Base-by-base conservation (phyloP, 495 filamentous ascomycete species). In the Durotheca rogersii region DNA sequence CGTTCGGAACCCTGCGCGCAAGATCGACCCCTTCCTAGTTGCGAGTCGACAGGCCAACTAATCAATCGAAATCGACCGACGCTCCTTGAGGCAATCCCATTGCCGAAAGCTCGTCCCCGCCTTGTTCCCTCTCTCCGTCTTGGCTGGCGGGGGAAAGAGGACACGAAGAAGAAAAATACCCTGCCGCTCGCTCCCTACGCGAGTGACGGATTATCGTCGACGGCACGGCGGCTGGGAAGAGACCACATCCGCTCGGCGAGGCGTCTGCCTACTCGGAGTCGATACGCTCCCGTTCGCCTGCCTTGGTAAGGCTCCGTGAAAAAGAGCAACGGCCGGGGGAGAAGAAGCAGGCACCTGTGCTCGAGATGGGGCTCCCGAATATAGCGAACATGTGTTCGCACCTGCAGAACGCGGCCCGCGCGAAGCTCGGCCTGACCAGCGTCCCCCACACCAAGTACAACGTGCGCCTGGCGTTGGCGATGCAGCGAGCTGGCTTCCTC, bases 371-470 rank as follows among this genome's bases (percentile, higher is more conserved):
- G 64, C 84, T 98, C 73, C 76, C 82, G 63, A 81, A 82, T 68
- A 80, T 97, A 59, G 72, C 82, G 41, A 69, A 92, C 76, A 80
- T 90, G 61, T 95, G 88, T 73, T 89, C 89, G 41, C 93, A 97
- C 77, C 79, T 98, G 29, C 90, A 95, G 73, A 98, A 98, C 76
- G 88, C 87, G 61, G 85, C 87, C 38, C 85, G 84, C 65, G 91
- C 88, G 5, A 86, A 86, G 0, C 82, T 98, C 2, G 88, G 87
- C 47, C 77, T 95, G 2, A 96, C 94, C 31, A 93, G 89, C 5
- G 78, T 97, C 41, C 88, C 88, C 33, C 82, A 82, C 70, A 85
- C 81, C 25, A 90, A 89, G 47, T 81, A 91, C 56, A 88, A 90
- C 74, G 84, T 95, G 44, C 69, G 67, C 17, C 77, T 97, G 5